Percentiles rank a stretch among this genome's conserved stretches.
These are phyloP conservation scores for Neurospora sp. DNA, from an alignment of 495 filamentous ascomycete genomes.

Conservation along the genomic window DNA sequence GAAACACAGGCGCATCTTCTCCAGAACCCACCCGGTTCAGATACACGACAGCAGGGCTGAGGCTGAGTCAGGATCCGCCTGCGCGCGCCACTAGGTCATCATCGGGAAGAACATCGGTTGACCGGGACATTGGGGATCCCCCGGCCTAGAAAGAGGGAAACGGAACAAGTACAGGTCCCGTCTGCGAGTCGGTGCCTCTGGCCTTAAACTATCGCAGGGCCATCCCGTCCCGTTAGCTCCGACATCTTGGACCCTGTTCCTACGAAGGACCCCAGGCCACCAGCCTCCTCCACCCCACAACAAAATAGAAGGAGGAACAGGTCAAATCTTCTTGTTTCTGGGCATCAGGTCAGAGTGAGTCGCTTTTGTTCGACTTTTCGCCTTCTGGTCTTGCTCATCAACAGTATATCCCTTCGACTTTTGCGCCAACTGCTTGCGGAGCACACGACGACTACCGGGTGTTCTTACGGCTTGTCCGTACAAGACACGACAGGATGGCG, in stretches of 20 bases:
- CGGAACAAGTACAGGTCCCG: background rate
- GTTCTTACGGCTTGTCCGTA: background rate
- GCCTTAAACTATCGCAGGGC: background rate
- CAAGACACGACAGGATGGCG: conserved; percentile 47
- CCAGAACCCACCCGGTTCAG: background rate
- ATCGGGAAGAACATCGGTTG: background rate
- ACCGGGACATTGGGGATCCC: background rate
- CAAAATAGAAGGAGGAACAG: background rate
- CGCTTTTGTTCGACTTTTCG: background rate
- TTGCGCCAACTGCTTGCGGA: background rate
- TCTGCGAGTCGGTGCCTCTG: background rate
- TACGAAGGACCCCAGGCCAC: background rate
- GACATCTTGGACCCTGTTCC: background rate
- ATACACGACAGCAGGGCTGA: background rate
- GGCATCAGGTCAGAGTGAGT: background rate
- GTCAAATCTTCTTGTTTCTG: background rate
- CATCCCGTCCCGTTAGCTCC: background rate
- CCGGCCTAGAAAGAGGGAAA: background rate
- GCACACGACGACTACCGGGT: background rate
- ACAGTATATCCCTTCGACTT: background rate
- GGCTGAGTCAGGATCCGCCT: background rate
- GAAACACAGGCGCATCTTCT: background rate
- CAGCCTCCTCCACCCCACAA: background rate
- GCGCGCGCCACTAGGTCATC: background rate
- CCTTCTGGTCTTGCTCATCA: background rate